These are phyloP conservation scores for Lenzites betulinus DNA, from an alignment of 768 basidiomycete species.

Conservation along the genomic window DNA sequence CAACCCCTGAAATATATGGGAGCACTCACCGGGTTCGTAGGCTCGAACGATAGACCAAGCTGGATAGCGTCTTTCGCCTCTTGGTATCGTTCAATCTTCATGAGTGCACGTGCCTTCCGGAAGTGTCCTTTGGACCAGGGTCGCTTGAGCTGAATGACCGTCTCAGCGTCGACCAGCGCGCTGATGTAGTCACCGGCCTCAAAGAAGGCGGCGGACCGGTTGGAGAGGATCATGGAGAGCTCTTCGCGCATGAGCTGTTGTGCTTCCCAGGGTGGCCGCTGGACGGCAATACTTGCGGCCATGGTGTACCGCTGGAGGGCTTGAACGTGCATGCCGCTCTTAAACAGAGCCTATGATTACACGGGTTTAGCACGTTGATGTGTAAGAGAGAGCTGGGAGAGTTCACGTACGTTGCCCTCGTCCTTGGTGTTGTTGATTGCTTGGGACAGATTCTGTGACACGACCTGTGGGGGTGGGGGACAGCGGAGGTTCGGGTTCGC, in stretches of 20 bases:
- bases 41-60: conserved; percentile 86
- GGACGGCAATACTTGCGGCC: conserved; percentile 73
- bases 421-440: conserved; percentile 83
- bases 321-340: conserved; percentile 62
- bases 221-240: conserved; percentile 85
- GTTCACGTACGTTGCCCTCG: conserved; percentile 82
- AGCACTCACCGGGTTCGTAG: conserved; percentile 51
- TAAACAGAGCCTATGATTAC: conserved; percentile 85
- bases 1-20: no score
- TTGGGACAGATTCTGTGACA: conserved; percentile 74
- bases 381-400: background rate
- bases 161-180: conserved; percentile 88
- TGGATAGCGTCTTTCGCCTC: conserved; percentile 84
- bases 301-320: conserved; percentile 81
- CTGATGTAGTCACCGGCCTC: conserved; percentile 74
- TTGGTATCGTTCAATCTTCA: conserved; percentile 63
- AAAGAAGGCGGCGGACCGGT: conserved; percentile 86
- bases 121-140: conserved; percentile 97
- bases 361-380: conserved; percentile 6
- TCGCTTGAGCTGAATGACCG: conserved; percentile 79
- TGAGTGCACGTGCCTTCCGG: conserved; percentile 86
- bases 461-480: conserved; percentile 78
- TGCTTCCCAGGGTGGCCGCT: conserved; percentile 90
- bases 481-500: conserved; percentile 71
- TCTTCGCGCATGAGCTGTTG: conserved; percentile 85